Evolutionary conservation across 192 early-diverging fungal genomes (phyloP).

Genomic region (Rhizophagus prolifer): DNA sequence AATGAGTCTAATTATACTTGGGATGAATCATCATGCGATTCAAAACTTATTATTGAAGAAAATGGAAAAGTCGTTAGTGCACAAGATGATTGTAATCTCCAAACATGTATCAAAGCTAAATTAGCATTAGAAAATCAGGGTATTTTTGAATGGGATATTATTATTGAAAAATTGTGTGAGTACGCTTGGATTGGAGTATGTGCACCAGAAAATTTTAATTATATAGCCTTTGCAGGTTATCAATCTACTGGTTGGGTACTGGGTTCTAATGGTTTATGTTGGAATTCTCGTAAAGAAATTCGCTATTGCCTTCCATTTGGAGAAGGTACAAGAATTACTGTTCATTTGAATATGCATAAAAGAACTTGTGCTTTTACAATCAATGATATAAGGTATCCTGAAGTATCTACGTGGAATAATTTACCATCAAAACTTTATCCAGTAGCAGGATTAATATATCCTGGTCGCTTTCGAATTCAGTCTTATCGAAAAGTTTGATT

Average conservation of each 20-base stretch:
- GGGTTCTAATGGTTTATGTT: not conserved
- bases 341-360: conserved; percentile 25
- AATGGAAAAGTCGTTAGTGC: not conserved
- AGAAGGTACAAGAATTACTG: not conserved
- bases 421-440: conserved; percentile 21
- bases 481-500: no score
- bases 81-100: not conserved
- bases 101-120: not conserved
- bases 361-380: conserved; percentile 14
- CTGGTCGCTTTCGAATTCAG: not conserved
- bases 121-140: not conserved
- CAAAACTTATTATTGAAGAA: not conserved
- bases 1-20: not conserved
- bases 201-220: not conserved
- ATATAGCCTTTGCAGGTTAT: not conserved
- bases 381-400: conserved; percentile 15
- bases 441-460: not conserved
- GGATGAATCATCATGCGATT: not conserved
- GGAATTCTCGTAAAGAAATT: not conserved
- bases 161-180: not conserved
- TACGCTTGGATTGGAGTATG: not conserved
- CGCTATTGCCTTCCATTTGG: not conserved
- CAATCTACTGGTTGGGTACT: not conserved
- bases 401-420: not conserved
- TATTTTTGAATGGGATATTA: conserved; percentile 20